A percentile compares a stretch with the other conserved stretches of the same genome.
These are phyloP conservation scores for Schizosaccharomyces osmophilus DNA, from an alignment of 805 yeast species.

Conservation along the genomic window DNA sequence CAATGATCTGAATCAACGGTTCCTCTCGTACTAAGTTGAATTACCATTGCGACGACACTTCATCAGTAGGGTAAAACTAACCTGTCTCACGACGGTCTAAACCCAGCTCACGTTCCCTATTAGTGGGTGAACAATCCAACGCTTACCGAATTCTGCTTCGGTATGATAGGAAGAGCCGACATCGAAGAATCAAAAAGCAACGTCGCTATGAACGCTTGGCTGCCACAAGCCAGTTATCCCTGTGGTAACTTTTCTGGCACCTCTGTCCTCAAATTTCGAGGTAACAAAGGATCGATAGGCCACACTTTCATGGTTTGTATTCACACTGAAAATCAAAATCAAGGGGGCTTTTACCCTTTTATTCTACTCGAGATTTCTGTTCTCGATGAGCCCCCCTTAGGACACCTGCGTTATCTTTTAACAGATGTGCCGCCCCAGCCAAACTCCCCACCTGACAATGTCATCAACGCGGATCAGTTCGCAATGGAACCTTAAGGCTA, in stretches of 20 bases:
- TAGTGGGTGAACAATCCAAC: constrained; percentile 26
- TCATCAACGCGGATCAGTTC: constrained; percentile 17
- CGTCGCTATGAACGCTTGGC: constrained; percentile 26
- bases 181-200: constrained; percentile 25
- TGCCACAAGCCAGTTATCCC: constrained; percentile 25
- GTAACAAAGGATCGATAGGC: constrained; percentile 26
- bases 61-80: constrained; percentile 5
- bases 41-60: constrained; percentile 16
- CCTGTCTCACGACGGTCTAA: constrained; percentile 3
- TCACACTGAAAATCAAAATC: constrained; percentile 25
- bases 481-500: constrained; percentile 15
- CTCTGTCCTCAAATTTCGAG: constrained; percentile 24
- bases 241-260: constrained; percentile 23
- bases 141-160: constrained; percentile 25
- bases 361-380: constrained; percentile 25
- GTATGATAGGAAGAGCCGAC: constrained; percentile 28
- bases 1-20: constrained; percentile 23
- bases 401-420: constrained; percentile 25
- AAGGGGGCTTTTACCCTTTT: constrained; percentile 24
- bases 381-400: constrained; percentile 24
- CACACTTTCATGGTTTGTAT: constrained; percentile 25
- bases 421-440: constrained; percentile 26
- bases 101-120: constrained; percentile 21
- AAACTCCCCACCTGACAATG: constrained; percentile 19
- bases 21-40: constrained; percentile 25